Conservation (phyloP, 1,284 basidiomycete genomes). For the Sporisorium exsertum region DNA sequence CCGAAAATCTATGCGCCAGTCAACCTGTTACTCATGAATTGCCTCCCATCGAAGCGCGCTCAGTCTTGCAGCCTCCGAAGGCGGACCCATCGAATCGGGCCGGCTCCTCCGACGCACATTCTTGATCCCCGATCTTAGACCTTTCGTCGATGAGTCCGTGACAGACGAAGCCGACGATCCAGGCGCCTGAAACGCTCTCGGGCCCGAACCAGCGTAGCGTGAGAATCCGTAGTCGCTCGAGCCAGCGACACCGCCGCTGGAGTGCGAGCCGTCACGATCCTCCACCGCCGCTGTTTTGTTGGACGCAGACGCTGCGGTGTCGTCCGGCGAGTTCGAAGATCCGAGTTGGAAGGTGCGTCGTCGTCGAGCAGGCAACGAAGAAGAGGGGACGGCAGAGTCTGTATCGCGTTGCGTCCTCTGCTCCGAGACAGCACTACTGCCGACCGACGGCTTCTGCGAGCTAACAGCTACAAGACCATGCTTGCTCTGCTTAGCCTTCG, state of each 20-base stretch:
- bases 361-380: conserved; percentile 32
- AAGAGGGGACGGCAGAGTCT: conserved; percentile 1
- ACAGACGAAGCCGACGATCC: conserved; percentile 23
- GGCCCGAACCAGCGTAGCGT: conserved; percentile 30
- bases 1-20: neutral
- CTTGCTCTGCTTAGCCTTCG: conserved; percentile 11
- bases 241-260: neutral
- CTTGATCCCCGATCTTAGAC: conserved; percentile 35
- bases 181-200: conserved; percentile 19
- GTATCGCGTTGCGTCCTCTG: conserved; percentile 10
- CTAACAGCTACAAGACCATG: neutral
- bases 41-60: conserved; percentile 45
- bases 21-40: conserved; percentile 38
- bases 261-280: neutral
- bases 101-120: conserved; percentile 28
- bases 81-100: conserved; percentile 49
- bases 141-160: conserved; percentile 24
- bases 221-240: conserved; percentile 25
- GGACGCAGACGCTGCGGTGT: neutral
- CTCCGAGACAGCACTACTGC: neutral
- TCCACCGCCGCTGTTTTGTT: neutral
- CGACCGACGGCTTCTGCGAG: neutral
- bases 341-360: conserved; percentile 48
- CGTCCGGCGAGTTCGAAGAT: conserved; percentile 17
- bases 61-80: conserved; percentile 44